Base-by-base conservation (phyloP, 2,329 filamentous ascomycete species). In the Fusarium sp. region DNA sequence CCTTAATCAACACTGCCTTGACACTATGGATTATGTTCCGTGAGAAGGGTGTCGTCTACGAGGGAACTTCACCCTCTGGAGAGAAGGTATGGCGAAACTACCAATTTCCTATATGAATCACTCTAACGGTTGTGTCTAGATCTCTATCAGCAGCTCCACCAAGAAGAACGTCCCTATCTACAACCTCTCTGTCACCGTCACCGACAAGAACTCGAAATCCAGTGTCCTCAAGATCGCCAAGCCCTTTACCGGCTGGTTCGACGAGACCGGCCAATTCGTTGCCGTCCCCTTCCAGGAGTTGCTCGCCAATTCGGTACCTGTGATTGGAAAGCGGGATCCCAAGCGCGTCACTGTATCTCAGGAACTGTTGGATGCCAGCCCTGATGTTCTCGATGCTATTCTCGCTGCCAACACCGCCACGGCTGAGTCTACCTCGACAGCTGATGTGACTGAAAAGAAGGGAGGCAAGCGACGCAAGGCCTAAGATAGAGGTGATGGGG, bases 121-220 rank as follows among this genome's bases (percentile, higher is more conserved):
- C 24, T 33, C 59, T 64, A 76, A 69, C 74, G 7, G 8, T 2
- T n/a, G 14, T 6, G 11, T 28, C 19, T 69, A 96, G 91, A 87
- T 98, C 76, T 87, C 88, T 17, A 90, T 98, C 71, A 84, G 87
- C 3, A 93, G 90, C 39, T 88, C 86, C 2, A 89, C 89, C 1
- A 91, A 92, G 76, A 98, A 98, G 79, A 89, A 94, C 80, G 87
- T 91, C 39, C 93, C 94, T 1, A 87, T 89, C 44, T 99, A 99
- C 84, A 87, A 92, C 75, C 82, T 97, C 63, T 89, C 86, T 43
- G 85, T 97, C 52, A 86, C 84, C 46, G 80, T 89, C 56, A 83
- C 82, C 36, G 49, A 72, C 51, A 82, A 80, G 62, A 75, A 76
- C 38, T 78, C 77, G 62, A 76, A 78, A 52, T 70, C 78, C 40